Evolutionary conservation across 208 protist species (phyloP), one percentile per base, ranked within the genome.

Genomic region (Trypanosoma conorhini): DNA sequence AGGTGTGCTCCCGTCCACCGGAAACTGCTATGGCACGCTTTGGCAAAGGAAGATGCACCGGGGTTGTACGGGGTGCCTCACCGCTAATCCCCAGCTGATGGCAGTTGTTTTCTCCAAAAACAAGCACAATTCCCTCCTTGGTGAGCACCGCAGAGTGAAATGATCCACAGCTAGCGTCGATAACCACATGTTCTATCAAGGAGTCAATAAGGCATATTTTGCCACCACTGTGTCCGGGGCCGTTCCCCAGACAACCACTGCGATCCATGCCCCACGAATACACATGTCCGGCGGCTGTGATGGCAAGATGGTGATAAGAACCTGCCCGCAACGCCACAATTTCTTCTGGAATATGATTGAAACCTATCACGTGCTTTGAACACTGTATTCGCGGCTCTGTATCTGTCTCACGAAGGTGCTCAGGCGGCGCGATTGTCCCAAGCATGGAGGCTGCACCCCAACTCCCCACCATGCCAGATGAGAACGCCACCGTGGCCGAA

Each of bases 211-310:
- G 59, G 3, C 73, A 68, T 51, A 89, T 81, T 42, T 72, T 70
- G 38, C 68, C 66, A 64, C 83, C 76, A 44, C 79, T 67, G 13
- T 13, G 22, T 33, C 81, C 75, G 42, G 54, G 65, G 69, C 85
- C 83, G 69, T 93, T 86, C 13, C 91, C 91, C 3, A 96, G 82
- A 13, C 85, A 74, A 22, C 91, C 91, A 52, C 71, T 55, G 17
- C 54, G 59, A 28, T 86, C 85, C 0, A 70, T 40, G 31, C 91
- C 91, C 88, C 91, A 96, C 58, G 91, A 90, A 72, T 83, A 83
- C 28, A 94, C 76, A 63, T 69, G 61, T 30, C 88, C 88, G 10
- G 61, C 40, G 33, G 52, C 65, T 0, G 85, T 87, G 22, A 96
- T 82, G 21, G 72, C 85, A 40, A 84, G 52, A 56, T 77, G 83